Evolutionary conservation across 768 basidiomycete genomes (phyloP).

Genomic region (Tremella yokohamensis): DNA sequence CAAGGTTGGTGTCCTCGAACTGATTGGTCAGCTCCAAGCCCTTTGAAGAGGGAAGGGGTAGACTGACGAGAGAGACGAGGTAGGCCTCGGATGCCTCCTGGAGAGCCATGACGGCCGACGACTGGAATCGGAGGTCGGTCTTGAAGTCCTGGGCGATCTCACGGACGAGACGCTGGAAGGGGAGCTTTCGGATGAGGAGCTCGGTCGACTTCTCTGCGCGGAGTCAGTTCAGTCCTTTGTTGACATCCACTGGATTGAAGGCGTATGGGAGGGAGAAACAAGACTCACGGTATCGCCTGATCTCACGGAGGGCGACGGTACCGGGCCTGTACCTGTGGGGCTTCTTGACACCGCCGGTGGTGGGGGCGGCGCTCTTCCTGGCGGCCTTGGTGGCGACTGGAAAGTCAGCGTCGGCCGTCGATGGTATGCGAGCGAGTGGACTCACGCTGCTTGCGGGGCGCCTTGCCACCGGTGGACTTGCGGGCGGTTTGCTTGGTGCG

Average conservation of each 20-base stretch:
- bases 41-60: not conserved
- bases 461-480: slow-evolving; percentile 75
- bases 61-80: slow-evolving; percentile 60
- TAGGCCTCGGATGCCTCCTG: slow-evolving; percentile 63
- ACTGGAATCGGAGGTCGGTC: slow-evolving; percentile 54
- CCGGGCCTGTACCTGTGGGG: slow-evolving; percentile 55
- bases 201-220: slow-evolving; percentile 64
- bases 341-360: slow-evolving; percentile 53
- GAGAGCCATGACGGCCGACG: slow-evolving; percentile 57
- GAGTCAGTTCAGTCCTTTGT: no score
- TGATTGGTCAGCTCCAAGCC: slow-evolving; percentile 4
- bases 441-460: slow-evolving; percentile 49
- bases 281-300: slow-evolving; percentile 54
- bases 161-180: slow-evolving; percentile 94
- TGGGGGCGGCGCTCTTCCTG: slow-evolving; percentile 56
- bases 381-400: slow-evolving; percentile 61
- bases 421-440: slow-evolving; percentile 12
- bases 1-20: slow-evolving; percentile 60
- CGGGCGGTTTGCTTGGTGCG: slow-evolving; percentile 70
- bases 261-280: slow-evolving; percentile 51
- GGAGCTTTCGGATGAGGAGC: slow-evolving; percentile 97
- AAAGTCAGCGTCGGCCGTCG: not conserved
- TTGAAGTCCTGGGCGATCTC: slow-evolving; percentile 97
- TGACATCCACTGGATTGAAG: not conserved
- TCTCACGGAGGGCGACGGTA: slow-evolving; percentile 57